Conservation (phyloP, 768 basidiomycete genomes). For the Termitomyces sp. region DNA sequence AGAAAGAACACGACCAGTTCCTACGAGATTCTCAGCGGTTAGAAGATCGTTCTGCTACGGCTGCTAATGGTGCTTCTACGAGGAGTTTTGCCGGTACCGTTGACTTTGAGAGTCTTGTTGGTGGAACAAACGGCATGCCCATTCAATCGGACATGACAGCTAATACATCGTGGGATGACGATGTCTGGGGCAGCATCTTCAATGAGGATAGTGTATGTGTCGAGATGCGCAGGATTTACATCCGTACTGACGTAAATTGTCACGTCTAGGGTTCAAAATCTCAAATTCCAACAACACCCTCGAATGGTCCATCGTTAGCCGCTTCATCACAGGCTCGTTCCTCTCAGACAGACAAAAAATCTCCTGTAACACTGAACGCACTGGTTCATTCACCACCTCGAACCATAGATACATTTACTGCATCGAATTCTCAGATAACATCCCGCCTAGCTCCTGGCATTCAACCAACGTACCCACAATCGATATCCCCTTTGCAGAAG, state of each 20-base stretch:
- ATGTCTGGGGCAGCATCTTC: slow-evolving; percentile 81
- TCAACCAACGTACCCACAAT: slow-evolving; percentile 8
- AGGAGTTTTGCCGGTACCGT: slow-evolving; percentile 42
- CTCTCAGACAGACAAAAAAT: slow-evolving; percentile 31
- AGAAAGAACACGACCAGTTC: slow-evolving; percentile 89
- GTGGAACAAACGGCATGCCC: slow-evolving; percentile 39
- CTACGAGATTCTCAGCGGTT: slow-evolving; percentile 88
- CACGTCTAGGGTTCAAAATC: slow-evolving; percentile 10
- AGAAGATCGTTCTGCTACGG: slow-evolving; percentile 65
- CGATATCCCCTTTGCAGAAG: background rate
- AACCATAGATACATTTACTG: slow-evolving; percentile 1
- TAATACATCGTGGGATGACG: slow-evolving; percentile 66
- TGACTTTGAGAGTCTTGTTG: slow-evolving; percentile 86
- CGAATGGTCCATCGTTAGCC: slow-evolving; percentile 2
- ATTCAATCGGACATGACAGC: slow-evolving; percentile 40
- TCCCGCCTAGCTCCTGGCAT: background rate
- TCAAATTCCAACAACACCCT: slow-evolving; percentile 21
- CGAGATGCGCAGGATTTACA: background rate
- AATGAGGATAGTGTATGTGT: slow-evolving; percentile 29
- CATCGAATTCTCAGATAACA: slow-evolving; percentile 1
- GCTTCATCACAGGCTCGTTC: slow-evolving; percentile 29
- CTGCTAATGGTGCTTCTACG: slow-evolving; percentile 33
- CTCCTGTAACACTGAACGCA: slow-evolving; percentile 23
- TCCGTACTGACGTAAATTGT: background rate
- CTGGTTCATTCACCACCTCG: slow-evolving; percentile 4